phyloP scores from a whole-genome alignment of 768 basidiomycete species.

The Candolleomyces eurysporus region DNA sequence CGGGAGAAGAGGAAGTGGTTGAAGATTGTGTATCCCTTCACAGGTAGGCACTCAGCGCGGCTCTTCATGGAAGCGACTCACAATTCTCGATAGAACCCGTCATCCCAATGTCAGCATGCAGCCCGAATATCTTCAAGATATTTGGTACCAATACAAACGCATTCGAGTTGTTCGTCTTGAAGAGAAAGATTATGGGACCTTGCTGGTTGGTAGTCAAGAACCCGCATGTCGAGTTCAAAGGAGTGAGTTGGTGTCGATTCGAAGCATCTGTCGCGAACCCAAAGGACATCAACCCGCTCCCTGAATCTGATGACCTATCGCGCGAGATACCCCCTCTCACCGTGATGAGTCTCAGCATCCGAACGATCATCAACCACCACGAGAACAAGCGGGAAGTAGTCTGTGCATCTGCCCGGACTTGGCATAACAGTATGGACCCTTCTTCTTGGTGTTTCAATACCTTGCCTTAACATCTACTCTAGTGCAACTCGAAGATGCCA shows the following conservation, averaged over 20 bases:
- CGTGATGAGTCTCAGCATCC: slow-evolving; percentile 82
- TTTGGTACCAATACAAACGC: slow-evolving; percentile 92
- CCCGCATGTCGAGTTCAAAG: slow-evolving; percentile 71
- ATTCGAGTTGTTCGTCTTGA: slow-evolving; percentile 90
- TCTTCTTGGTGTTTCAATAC: not conserved
- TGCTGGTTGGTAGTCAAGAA: slow-evolving; percentile 92
- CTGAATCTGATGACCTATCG: slow-evolving; percentile 61
- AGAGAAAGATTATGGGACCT: slow-evolving; percentile 98
- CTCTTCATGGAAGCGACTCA: slow-evolving; percentile 1
- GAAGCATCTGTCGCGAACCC: slow-evolving; percentile 83
- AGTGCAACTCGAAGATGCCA: slow-evolving; percentile 91
- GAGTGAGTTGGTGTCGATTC: slow-evolving; percentile 93
- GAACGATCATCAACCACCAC: slow-evolving; percentile 91
- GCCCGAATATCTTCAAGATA: slow-evolving; percentile 82
- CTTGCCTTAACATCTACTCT: not conserved
- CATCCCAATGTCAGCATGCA: slow-evolving; percentile 69
- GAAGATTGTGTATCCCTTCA: slow-evolving; percentile 90
- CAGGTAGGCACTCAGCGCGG: slow-evolving; percentile 44
- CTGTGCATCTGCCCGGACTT: slow-evolving; percentile 78
- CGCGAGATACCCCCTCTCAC: slow-evolving; percentile 87
- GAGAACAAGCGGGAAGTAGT: slow-evolving; percentile 95
- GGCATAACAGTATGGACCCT: slow-evolving; percentile 56
- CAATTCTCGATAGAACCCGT: slow-evolving; percentile 53
- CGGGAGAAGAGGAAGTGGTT: slow-evolving; percentile 81
- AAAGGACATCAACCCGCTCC: slow-evolving; percentile 83